A percentile compares a stretch with the other conserved stretches of the same genome.
Evolutionary conservation across 441 rosid genomes (phyloP).

Genomic region (Syzygium syzygioides): DNA sequence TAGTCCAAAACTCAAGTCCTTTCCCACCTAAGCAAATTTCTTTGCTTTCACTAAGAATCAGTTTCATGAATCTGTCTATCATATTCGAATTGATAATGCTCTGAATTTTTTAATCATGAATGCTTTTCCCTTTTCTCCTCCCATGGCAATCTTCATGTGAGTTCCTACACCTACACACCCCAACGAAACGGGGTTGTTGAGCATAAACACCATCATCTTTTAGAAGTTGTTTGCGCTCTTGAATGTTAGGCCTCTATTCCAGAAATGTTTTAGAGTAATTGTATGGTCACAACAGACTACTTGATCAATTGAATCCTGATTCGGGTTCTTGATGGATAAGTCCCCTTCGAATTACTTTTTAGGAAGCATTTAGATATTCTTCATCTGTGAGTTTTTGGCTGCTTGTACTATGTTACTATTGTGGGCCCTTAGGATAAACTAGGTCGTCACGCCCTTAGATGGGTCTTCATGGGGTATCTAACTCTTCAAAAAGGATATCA

Average conservation of each 20-base stretch:
- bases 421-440: not conserved
- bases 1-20: too few species aligned
- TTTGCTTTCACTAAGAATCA: too few species aligned
- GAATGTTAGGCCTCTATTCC: not conserved
- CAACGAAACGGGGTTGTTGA: not conserved
- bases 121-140: too few species aligned
- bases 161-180: too few species aligned
- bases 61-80: too few species aligned
- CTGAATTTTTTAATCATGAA: too few species aligned
- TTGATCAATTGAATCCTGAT: not conserved
- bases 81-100: too few species aligned
- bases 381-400: not conserved
- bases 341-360: not conserved
- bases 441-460: not conserved
- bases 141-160: too few species aligned
- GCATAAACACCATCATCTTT: not conserved
- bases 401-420: not conserved
- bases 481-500: not conserved
- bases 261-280: not conserved
- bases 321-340: not conserved
- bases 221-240: not conserved
- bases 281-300: too few species aligned
- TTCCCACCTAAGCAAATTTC: too few species aligned
- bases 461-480: not conserved
- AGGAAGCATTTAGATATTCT: too few species aligned